phyloP scores from a whole-genome alignment of 2,329 filamentous ascomycete genomes.

The Colletotrichum graminicola region DNA sequence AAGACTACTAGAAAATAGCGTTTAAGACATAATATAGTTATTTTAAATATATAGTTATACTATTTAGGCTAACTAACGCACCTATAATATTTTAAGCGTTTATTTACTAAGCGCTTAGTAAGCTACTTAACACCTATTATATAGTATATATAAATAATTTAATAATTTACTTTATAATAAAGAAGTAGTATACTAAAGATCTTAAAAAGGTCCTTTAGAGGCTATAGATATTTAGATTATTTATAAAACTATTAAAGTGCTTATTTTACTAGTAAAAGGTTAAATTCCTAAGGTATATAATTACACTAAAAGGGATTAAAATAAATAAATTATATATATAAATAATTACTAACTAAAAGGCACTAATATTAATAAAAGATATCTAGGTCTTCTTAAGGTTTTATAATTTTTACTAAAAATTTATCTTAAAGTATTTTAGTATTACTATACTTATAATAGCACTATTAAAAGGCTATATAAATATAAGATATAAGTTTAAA shows the following conservation, averaged over 20 bases:
- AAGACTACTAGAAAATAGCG: too few species aligned
- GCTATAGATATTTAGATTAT: too few species aligned
- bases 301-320: background rate
- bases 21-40: too few species aligned
- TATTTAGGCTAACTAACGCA: too few species aligned
- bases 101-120: too few species aligned
- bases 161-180: background rate
- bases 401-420: background rate
- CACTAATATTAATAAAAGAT: background rate
- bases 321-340: background rate
- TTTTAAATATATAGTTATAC: too few species aligned
- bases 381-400: background rate
- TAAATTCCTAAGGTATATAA: too few species aligned
- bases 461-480: background rate
- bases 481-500: background rate
- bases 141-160: constrained; percentile 2
- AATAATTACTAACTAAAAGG: background rate
- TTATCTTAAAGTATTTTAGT: background rate
- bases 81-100: too few species aligned
- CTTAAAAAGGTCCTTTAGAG: background rate
- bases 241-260: background rate
- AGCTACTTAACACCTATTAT: background rate
- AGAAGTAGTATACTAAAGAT: background rate
- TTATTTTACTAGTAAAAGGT: background rate
- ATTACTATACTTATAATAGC: background rate